Percentiles rank a stretch among this genome's conserved stretches.
Conservation (phyloP, 768 basidiomycete species). For the Hypholoma fasciculare region DNA sequence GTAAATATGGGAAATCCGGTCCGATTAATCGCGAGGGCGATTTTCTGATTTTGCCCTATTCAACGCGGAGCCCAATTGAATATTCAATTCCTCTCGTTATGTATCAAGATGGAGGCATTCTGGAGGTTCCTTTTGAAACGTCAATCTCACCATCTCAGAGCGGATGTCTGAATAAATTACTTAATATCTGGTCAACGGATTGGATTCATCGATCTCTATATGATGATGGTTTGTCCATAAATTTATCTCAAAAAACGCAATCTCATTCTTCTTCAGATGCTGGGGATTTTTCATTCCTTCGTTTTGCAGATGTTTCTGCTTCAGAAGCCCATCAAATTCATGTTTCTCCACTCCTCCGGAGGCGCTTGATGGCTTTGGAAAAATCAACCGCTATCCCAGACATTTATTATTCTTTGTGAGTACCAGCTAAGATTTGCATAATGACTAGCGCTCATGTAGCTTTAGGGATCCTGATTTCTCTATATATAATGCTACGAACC, state of each 20-base stretch:
- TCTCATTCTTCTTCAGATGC: slow-evolving; percentile 19
- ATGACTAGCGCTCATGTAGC: background rate
- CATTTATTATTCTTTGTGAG: slow-evolving; percentile 45
- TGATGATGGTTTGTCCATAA: slow-evolving; percentile 48
- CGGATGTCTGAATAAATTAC: slow-evolving; percentile 60
- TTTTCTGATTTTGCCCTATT: slow-evolving; percentile 78
- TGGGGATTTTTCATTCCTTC: slow-evolving; percentile 80
- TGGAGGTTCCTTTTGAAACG: slow-evolving; percentile 62
- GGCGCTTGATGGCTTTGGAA: slow-evolving; percentile 49
- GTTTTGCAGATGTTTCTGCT: slow-evolving; percentile 61
- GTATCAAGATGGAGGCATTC: slow-evolving; percentile 74
- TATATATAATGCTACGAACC: slow-evolving; percentile 31
- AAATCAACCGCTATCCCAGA: slow-evolving; percentile 42
- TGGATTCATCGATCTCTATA: slow-evolving; percentile 73
- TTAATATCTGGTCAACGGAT: slow-evolving; percentile 91
- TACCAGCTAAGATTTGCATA: background rate
- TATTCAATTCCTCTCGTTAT: slow-evolving; percentile 73
- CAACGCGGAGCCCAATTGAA: slow-evolving; percentile 85
- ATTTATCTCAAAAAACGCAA: too few species aligned
- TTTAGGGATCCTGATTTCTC: slow-evolving; percentile 57
- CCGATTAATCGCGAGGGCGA: slow-evolving; percentile 89
- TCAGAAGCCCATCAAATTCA: slow-evolving; percentile 66
- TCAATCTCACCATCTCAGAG: slow-evolving; percentile 48
- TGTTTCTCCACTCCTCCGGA: slow-evolving; percentile 57
- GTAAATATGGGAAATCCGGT: slow-evolving; percentile 76